Percentiles rank a stretch among this genome's conserved stretches.
Evolutionary conservation across 2,329 filamentous ascomycete species (phyloP).

Genomic region (Bisporella sp.): DNA sequence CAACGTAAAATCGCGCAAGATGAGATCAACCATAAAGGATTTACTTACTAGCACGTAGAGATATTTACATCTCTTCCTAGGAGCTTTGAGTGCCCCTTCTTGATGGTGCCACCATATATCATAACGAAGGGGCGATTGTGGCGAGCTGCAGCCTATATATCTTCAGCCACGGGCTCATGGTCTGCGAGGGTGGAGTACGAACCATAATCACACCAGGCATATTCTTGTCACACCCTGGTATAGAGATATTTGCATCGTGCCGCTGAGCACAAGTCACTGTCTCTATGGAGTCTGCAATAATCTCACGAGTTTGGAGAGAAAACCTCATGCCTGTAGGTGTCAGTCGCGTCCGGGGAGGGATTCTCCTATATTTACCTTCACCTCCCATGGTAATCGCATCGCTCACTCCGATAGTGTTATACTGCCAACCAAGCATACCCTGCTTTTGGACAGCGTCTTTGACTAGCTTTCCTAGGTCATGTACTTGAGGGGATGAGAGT

Average conservation of each 20-base stretch:
- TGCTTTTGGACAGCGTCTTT: conserved; percentile 75
- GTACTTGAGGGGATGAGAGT: conserved; percentile 43
- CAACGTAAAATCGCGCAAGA: too few species aligned
- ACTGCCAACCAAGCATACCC: conserved; percentile 69
- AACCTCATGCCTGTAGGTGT: conserved; percentile 72
- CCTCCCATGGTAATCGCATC: conserved; percentile 82
- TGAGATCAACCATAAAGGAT: too few species aligned
- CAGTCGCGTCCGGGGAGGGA: conserved; percentile 8
- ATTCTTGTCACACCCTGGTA: conserved; percentile 95
- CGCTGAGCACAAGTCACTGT: conserved; percentile 81
- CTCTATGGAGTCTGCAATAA: conserved; percentile 93
- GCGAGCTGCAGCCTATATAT: conserved; percentile 41
- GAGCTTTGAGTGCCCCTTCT: conserved; percentile 73
- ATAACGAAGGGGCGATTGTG: conserved; percentile 91
- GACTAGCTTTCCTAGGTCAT: conserved; percentile 81
- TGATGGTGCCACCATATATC: conserved; percentile 91
- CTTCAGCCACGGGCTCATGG: too few species aligned
- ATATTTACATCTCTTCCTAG: conserved; percentile 80
- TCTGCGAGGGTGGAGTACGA: background rate
- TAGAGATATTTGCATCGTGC: conserved; percentile 88
- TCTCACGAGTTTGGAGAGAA: conserved; percentile 81
- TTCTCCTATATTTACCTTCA: conserved; percentile 53
- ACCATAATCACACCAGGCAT: conserved; percentile 87
- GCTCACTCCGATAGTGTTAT: conserved; percentile 49
- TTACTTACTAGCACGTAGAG: conserved; percentile 40